Evolutionary conservation across 2,329 filamentous ascomycete species (phyloP).

Genomic region (Colletotrichum sp.): DNA sequence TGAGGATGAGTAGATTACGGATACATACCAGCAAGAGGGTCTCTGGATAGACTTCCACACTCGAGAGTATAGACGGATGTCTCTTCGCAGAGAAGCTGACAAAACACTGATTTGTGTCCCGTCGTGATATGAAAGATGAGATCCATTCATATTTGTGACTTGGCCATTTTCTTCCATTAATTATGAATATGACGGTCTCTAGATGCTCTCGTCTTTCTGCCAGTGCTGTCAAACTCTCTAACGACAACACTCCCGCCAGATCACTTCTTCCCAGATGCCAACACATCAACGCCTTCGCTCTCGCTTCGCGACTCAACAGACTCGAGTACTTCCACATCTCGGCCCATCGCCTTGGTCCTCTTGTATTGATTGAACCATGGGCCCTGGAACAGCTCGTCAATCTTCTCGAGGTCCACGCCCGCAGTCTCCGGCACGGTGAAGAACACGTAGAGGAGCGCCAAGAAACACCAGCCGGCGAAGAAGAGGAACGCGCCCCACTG

Average conservation of each 20-base stretch:
- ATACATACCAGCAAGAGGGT: accelerated
- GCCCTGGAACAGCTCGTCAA: not conserved
- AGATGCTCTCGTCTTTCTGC: not conserved
- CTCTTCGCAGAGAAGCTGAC: not conserved
- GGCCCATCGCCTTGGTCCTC: not conserved
- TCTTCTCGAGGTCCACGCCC: not conserved
- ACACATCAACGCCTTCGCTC: not conserved
- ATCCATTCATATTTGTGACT: accelerated
- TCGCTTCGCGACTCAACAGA: not conserved
- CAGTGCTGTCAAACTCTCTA: accelerated
- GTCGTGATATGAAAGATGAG: not conserved
- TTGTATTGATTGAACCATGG: not conserved
- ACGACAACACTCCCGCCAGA: accelerated
- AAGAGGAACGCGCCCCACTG: constrained; percentile 36
- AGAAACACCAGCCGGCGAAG: constrained; percentile 34
- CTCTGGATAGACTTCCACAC: accelerated
- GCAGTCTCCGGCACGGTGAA: constrained; percentile 41
- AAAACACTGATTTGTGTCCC: not conserved
- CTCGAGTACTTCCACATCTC: not conserved
- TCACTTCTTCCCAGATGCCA: not conserved
- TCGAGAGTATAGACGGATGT: not conserved
- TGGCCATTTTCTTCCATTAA: too few species aligned
- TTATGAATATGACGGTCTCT: not conserved
- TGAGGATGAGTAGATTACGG: not conserved
- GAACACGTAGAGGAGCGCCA: constrained; percentile 40